A percentile compares a stretch with the other conserved stretches of the same genome.
Evolutionary conservation across 345 rosid genomes (phyloP).

Genomic region (Alliaria petiolata): DNA sequence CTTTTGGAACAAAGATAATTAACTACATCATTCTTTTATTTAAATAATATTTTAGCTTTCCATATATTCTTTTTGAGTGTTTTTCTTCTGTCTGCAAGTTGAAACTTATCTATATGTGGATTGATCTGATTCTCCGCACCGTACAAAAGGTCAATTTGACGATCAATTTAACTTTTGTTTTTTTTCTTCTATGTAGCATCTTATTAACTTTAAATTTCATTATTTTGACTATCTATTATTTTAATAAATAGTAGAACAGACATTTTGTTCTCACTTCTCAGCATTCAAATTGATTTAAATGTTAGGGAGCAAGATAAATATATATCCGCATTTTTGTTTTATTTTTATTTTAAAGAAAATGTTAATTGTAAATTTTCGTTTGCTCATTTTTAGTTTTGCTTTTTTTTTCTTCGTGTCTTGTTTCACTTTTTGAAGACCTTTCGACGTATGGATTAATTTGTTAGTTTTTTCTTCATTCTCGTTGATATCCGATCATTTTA

Average conservation of each 20-base stretch:
- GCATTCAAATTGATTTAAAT: background rate
- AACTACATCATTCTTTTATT: background rate
- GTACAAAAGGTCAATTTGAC: slow-evolving; percentile 6
- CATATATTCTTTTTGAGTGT: background rate
- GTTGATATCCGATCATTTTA: too few relatives aligned
- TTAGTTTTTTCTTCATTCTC: too few relatives aligned
- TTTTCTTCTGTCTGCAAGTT: slow-evolving; percentile 6
- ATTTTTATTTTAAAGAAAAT: background rate
- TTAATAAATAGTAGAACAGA: background rate
- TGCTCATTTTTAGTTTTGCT: too few relatives aligned
- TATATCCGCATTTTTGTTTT: background rate
- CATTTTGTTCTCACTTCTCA: background rate
- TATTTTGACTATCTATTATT: background rate
- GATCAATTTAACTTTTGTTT: background rate
- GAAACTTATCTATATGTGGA: background rate
- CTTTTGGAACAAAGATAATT: background rate
- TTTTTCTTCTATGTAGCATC: background rate
- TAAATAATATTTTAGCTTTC: background rate
- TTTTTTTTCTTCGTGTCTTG: too few relatives aligned
- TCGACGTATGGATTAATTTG: too few relatives aligned
- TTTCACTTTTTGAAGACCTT: too few relatives aligned
- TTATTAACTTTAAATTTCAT: background rate
- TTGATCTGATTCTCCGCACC: background rate
- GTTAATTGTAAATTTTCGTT: background rate
- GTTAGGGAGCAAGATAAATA: too few relatives aligned